Base-by-base conservation (phyloP, 768 basidiomycete genomes). In the Russula abietina region DNA sequence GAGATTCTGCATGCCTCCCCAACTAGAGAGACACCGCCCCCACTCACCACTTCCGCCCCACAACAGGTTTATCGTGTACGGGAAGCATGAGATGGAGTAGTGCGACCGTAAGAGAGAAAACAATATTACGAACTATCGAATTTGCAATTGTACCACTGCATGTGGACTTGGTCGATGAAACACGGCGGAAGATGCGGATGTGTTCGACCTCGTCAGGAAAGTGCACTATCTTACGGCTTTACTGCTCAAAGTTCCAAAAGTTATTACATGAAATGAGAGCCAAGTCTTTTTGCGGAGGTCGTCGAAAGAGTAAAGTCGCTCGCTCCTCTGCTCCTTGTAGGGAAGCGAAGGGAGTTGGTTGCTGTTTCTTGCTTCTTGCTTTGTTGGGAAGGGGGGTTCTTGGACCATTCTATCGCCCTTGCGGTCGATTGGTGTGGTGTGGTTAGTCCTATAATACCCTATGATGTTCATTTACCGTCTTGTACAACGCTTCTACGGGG, bases 21-120 rank as follows among this genome's bases (percentile, higher is more conserved):
- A 12, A 22, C 22, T 46, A 19, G 30, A 30, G 2, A 36, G 12
- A 36, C 36, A 39, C 26, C 24, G 4, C 24, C 14, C 32, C 14
- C 26, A n/a, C 53, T 65, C 32, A 65, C 43, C 1, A 30, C 30
- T 24, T 10, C n/a, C 24, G 2, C 32, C 32, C 9, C 24, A n/a
- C 51, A 16, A 28, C 24, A 74, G 71, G 69, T 74, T 39, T 74
- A 67, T 60, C 72, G 73, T 19, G 69, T 74, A 19, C 58, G 69
- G 30, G 73, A 73, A 69, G 68, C 65, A 33, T 71, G 58, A 72
- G 12, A 28, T 36, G 19, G 16, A 7, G 50, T 9, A 54, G 36
- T 19, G 28, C 12, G 14, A 54, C 22, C 2, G 43, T 48, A 30
- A 55, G 4, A 24, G 2, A 14, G 22, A 38, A 12, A 17, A 22